Evolutionary conservation across 164 flowering plant species (phyloP).

Genomic region (Nelumbo lutea): DNA sequence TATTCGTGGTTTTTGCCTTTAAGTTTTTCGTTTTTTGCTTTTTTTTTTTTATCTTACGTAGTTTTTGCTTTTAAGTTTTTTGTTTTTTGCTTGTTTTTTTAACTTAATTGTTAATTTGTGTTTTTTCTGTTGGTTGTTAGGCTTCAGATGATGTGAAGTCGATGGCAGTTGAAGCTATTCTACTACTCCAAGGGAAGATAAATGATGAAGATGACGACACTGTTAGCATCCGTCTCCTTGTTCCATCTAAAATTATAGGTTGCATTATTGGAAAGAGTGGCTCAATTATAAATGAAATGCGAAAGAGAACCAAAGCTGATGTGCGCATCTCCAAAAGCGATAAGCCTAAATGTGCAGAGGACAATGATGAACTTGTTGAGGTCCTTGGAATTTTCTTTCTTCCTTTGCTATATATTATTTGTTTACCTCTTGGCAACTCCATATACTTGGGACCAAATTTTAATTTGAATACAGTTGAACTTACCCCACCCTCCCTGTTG

Average conservation of each 20-base stretch:
- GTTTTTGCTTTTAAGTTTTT: too few species aligned
- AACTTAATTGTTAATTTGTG: neutral
- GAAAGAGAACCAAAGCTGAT: slow-evolving; percentile 86
- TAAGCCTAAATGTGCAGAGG: slow-evolving; percentile 57
- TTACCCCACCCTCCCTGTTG: neutral
- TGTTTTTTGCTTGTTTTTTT: neutral
- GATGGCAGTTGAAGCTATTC: slow-evolving; percentile 85
- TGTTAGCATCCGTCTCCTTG: slow-evolving; percentile 59
- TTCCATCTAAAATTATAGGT: slow-evolving; percentile 84
- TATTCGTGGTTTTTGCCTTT: too few species aligned
- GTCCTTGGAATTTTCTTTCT: slow-evolving; percentile 25
- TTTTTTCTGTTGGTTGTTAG: slow-evolving; percentile 28
- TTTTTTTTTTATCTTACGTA: neutral
- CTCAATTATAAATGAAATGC: slow-evolving; percentile 80
- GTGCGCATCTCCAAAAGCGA: slow-evolving; percentile 76
- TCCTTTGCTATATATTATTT: neutral
- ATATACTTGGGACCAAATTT: too few species aligned
- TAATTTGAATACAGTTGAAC: too few species aligned
- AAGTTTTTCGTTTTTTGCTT: too few species aligned
- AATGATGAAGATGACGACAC: slow-evolving; percentile 74
- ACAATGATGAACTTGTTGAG: slow-evolving; percentile 79
- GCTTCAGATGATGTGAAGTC: slow-evolving; percentile 79
- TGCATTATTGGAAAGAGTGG: slow-evolving; percentile 94
- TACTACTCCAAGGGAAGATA: slow-evolving; percentile 84
- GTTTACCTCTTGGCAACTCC: neutral